Percentiles rank a stretch among this genome's conserved stretches.
These are phyloP conservation scores for Xylariaceae sp. DNA, from an alignment of 2,329 filamentous ascomycete species.

Conservation along the genomic window DNA sequence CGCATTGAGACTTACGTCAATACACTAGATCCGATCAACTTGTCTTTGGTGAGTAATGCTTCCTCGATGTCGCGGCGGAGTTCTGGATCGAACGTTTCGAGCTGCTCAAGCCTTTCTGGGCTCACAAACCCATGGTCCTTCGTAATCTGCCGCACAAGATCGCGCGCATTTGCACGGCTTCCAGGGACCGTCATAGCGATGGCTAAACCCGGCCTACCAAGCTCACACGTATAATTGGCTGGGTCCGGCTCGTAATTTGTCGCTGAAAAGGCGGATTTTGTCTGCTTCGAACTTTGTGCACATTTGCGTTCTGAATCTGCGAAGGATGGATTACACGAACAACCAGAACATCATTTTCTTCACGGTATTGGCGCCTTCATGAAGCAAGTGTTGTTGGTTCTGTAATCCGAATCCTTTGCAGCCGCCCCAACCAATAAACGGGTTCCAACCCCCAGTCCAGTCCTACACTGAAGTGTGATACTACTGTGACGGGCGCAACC, in stretches of 20 bases:
- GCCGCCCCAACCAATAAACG: background rate
- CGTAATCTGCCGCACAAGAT: slow-evolving; percentile 4
- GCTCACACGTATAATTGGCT: background rate
- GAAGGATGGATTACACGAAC: background rate
- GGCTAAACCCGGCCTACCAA: background rate
- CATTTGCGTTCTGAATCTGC: background rate
- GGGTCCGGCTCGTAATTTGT: background rate
- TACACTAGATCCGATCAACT: slow-evolving; percentile 1
- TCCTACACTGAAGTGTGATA: background rate
- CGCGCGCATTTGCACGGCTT: background rate
- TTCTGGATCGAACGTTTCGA: background rate
- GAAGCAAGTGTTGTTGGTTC: background rate
- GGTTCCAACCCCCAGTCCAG: background rate
- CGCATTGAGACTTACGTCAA: slow-evolving; percentile 2
- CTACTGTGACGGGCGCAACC: background rate
- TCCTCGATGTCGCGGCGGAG: slow-evolving; percentile 3
- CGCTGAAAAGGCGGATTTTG: background rate
- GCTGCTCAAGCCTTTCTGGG: slow-evolving; percentile 2
- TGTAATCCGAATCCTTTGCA: background rate
- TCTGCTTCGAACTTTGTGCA: background rate
- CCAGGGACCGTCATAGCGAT: slow-evolving; percentile 1
- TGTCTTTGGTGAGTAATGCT: slow-evolving; percentile 3
- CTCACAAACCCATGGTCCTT: slow-evolving; percentile 4
- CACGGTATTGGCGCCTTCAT: background rate
- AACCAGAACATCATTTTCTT: background rate